A percentile compares a stretch with the other conserved stretches of the same genome.
Evolutionary conservation across 345 rosid genomes (phyloP).

Genomic region (Eutrema yunnanense): DNA sequence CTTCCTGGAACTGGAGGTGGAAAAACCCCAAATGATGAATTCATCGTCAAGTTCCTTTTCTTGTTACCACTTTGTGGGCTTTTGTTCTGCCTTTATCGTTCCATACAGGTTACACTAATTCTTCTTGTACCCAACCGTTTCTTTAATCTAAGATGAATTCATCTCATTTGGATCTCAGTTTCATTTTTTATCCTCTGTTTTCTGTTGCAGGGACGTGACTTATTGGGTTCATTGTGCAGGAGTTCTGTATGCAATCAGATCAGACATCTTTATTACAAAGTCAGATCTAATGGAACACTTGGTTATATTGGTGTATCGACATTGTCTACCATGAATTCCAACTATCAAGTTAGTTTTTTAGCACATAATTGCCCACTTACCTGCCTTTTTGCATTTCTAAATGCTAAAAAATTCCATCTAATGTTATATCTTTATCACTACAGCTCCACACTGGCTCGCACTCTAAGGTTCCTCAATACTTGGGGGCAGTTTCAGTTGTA

Average conservation of each 20-base stretch:
- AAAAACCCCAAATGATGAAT: conserved; percentile 59
- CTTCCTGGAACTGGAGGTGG: conserved; percentile 89
- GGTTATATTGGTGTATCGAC: conserved; percentile 56
- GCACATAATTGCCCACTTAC: background rate
- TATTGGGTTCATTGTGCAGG: conserved; percentile 43
- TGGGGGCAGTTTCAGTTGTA: conserved; percentile 58
- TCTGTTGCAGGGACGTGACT: conserved; percentile 49
- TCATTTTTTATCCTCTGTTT: background rate
- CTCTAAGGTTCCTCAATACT: conserved; percentile 56
- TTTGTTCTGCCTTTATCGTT: conserved; percentile 31
- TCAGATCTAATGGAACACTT: conserved; percentile 53
- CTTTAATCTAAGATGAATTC: background rate
- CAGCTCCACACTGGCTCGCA: conserved; percentile 46
- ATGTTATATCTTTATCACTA: background rate
- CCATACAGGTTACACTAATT: conserved; percentile 11
- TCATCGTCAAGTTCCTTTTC: conserved; percentile 66
- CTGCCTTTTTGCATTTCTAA: background rate
- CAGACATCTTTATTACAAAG: conserved; percentile 53
- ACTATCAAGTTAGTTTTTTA: conserved; percentile 45
- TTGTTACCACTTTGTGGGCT: conserved; percentile 59
- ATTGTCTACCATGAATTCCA: conserved; percentile 39
- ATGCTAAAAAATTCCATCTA: background rate
- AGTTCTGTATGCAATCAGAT: conserved; percentile 54
- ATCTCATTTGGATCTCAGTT: background rate
- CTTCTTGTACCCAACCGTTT: background rate